Percentiles rank a stretch among this genome's conserved stretches.
phyloP scores from a whole-genome alignment of 768 basidiomycete genomes.

The Lentinula detonsa region DNA sequence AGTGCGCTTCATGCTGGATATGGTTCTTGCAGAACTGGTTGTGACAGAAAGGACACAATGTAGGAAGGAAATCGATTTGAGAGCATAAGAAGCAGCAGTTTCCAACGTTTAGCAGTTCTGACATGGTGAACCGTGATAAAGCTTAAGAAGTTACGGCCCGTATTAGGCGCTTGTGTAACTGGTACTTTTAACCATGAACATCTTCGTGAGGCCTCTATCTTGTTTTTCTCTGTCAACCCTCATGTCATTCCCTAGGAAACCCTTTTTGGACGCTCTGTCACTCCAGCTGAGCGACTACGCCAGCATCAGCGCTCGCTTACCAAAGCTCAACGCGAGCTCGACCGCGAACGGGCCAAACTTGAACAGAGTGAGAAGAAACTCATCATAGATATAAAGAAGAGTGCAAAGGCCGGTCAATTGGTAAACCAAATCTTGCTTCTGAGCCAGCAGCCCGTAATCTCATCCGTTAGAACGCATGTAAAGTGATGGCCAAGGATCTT shows the following conservation, averaged over 20 bases:
- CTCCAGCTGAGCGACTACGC: conserved; percentile 93
- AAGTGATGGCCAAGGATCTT: conserved; percentile 99
- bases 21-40: conserved; percentile 61
- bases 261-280: conserved; percentile 89
- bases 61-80: conserved; percentile 71
- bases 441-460: conserved; percentile 11
- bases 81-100: conserved; percentile 65
- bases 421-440: conserved; percentile 34
- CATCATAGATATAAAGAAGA: conserved; percentile 91
- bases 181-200: conserved; percentile 54
- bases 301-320: conserved; percentile 95
- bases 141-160: not conserved
- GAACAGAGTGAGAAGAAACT: conserved; percentile 98
- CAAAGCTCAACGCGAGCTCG: conserved; percentile 97
- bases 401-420: conserved; percentile 92
- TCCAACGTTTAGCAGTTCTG: conserved; percentile 49
- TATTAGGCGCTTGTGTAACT: not conserved
- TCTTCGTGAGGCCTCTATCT: conserved; percentile 48
- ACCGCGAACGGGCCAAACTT: conserved; percentile 89
- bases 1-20: conserved; percentile 51
- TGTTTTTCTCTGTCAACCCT: not conserved
- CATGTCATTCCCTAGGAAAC: conserved; percentile 60
- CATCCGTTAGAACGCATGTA: conserved; percentile 81
- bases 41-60: conserved; percentile 52
- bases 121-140: conserved; percentile 2